Conservation (phyloP, 495 filamentous ascomycete species). For the Neurospora sp. region DNA sequence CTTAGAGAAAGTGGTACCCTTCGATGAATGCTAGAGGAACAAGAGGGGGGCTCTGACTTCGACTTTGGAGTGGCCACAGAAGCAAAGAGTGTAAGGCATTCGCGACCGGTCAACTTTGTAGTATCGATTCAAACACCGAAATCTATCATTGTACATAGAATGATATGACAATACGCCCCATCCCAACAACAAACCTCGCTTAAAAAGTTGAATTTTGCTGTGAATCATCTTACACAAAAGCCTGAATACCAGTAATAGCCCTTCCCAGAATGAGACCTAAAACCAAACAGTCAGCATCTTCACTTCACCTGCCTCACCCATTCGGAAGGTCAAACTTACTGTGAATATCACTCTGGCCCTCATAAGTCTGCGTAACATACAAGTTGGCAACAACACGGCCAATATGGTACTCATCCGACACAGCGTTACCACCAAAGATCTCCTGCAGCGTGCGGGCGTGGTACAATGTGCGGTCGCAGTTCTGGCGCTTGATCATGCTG, state of each 20-base stretch:
- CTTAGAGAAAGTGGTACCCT: background rate
- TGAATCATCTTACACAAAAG: constrained; percentile 34
- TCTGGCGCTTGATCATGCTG: constrained; percentile 95
- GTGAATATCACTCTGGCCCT: constrained; percentile 95
- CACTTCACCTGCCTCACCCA: background rate
- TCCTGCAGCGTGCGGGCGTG: constrained; percentile 81
- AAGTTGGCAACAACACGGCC: constrained; percentile 92
- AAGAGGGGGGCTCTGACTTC: background rate
- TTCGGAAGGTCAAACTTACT: constrained; percentile 44
- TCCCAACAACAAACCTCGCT: background rate
- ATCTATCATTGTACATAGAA: background rate
- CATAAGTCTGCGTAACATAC: constrained; percentile 96
- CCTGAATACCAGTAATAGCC: constrained; percentile 52
- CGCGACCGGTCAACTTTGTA: background rate
- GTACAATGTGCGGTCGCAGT: constrained; percentile 81
- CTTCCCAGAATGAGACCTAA: constrained; percentile 51
- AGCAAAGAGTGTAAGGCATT: background rate
- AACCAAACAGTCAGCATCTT: constrained; percentile 3
- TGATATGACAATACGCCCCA: background rate
- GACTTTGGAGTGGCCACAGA: background rate
- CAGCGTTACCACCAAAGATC: constrained; percentile 93
- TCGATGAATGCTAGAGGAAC: background rate
- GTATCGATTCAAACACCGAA: background rate
- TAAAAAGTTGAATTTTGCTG: no score
- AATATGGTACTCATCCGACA: constrained; percentile 92